A percentile compares a stretch with the other conserved stretches of the same genome.
Evolutionary conservation across 2,329 filamentous ascomycete species (phyloP).

Genomic region (Orbilia javanica): DNA sequence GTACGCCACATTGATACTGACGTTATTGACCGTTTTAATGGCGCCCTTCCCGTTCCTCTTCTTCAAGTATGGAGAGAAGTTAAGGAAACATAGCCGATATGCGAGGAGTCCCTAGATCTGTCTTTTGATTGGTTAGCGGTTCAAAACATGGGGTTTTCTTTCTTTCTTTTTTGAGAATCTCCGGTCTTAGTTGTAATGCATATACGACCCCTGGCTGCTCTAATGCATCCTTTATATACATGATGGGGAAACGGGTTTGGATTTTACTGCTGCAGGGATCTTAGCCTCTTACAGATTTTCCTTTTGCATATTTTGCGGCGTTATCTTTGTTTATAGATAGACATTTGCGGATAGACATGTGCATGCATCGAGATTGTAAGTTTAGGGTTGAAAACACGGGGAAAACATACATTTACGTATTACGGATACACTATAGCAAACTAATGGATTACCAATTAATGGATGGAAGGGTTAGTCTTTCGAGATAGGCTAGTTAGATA

Average conservation of each 20-base stretch:
- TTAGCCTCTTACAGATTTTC: background rate
- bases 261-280: background rate
- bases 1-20: constrained; percentile 76
- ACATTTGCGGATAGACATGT: background rate
- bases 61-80: constrained; percentile 71
- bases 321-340: background rate
- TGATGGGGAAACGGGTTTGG: constrained; percentile 4
- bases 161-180: background rate
- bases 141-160: background rate
- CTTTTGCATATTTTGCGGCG: background rate
- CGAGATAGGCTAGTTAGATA: background rate
- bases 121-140: background rate
- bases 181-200: background rate
- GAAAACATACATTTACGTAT: too few relatives aligned
- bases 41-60: constrained; percentile 71
- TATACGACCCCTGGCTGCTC: too few relatives aligned
- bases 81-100: constrained; percentile 71
- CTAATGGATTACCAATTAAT: too few relatives aligned
- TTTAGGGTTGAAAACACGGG: background rate
- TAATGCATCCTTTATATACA: background rate
- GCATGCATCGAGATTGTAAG: background rate
- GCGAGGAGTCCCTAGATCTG: constrained; percentile 63
- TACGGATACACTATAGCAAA: too few relatives aligned
- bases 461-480: too few relatives aligned
- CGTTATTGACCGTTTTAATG: constrained; percentile 74